Conservation (phyloP, 2,329 filamentous ascomycete species). For the Rasamsonia emersonii region DNA sequence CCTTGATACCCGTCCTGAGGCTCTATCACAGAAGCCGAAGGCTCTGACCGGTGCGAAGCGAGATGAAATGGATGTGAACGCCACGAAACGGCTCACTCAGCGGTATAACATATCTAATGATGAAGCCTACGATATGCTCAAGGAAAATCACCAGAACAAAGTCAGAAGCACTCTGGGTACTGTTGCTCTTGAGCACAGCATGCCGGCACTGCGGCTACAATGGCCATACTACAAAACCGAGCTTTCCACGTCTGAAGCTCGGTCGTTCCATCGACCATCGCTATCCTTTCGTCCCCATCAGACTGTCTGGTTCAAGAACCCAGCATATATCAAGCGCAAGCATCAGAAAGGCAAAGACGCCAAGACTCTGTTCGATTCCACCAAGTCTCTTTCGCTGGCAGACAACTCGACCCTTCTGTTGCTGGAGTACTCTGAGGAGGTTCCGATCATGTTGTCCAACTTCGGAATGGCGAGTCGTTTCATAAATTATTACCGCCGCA, state of each 20-base stretch:
- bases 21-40: constrained; percentile 46
- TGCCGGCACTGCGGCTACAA: constrained; percentile 82
- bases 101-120: constrained; percentile 97
- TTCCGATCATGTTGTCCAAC: constrained; percentile 83
- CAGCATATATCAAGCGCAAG: constrained; percentile 69
- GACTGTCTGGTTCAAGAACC: constrained; percentile 63
- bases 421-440: constrained; percentile 92
- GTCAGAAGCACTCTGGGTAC: constrained; percentile 87
- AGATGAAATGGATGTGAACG: constrained; percentile 59
- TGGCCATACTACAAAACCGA: constrained; percentile 95
- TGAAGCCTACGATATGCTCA: constrained; percentile 87
- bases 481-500: constrained; percentile 92
- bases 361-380: constrained; percentile 68
- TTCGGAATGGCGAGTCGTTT: constrained; percentile 96
- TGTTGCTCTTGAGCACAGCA: constrained; percentile 85
- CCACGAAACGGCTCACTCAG: constrained; percentile 64
- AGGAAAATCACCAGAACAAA: constrained; percentile 95
- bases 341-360: constrained; percentile 70
- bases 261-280: constrained; percentile 77
- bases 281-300: constrained; percentile 64
- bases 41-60: constrained; percentile 25
- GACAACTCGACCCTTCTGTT: constrained; percentile 85
- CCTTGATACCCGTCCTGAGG: constrained; percentile 63
- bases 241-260: constrained; percentile 59
- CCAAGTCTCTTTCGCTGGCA: constrained; percentile 73